Conservation (phyloP, 805 yeast genomes). For the Candida sakaeoensis region DNA sequence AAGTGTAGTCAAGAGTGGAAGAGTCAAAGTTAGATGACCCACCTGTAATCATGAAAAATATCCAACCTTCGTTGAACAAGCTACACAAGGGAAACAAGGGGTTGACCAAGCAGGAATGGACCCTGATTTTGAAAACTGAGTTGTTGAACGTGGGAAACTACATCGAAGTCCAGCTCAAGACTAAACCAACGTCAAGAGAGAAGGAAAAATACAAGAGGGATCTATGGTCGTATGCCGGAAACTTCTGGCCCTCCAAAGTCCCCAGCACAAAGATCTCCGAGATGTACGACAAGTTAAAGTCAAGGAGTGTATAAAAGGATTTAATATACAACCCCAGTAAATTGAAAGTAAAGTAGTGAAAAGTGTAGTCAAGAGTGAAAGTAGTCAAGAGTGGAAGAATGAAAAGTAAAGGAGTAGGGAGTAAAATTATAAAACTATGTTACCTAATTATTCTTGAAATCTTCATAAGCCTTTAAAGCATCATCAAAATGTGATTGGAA, state of each 20-base stretch:
- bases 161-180: conserved; percentile 36
- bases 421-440: conserved; percentile 15
- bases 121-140: conserved; percentile 62
- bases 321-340: too few species aligned
- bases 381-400: too few species aligned
- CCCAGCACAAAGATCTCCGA: conserved; percentile 65
- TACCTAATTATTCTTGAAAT: conserved; percentile 63
- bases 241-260: conserved; percentile 87
- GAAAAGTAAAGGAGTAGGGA: too few species aligned
- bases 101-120: conserved; percentile 74
- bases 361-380: too few species aligned
- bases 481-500: conserved; percentile 90
- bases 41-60: conserved; percentile 53
- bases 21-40: conserved; percentile 4
- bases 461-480: conserved; percentile 91
- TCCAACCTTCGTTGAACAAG: conserved; percentile 60
- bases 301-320: conserved; percentile 9
- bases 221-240: conserved; percentile 79
- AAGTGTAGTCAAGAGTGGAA: too few species aligned
- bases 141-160: conserved; percentile 70
- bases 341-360: too few species aligned
- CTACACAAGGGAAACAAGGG: conserved; percentile 72
- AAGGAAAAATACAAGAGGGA: conserved; percentile 78
- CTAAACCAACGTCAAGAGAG: conserved; percentile 15
- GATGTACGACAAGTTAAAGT: conserved; percentile 66